Conservation (phyloP, 2,329 filamentous ascomycete genomes). For the Aphanocladium album region DNA sequence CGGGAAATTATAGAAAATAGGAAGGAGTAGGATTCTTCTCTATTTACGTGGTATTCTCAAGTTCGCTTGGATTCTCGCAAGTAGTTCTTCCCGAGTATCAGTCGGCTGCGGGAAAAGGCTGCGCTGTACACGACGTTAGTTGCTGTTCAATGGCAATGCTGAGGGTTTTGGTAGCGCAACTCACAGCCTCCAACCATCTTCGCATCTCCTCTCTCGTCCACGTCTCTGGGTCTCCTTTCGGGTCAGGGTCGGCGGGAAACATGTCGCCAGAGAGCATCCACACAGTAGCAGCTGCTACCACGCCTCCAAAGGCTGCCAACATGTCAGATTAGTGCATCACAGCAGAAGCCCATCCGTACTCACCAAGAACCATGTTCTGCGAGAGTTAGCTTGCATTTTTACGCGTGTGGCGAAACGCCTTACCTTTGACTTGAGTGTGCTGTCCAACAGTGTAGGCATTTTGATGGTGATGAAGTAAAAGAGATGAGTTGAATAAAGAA, state of each 20-base stretch:
- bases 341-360: conserved; percentile 9
- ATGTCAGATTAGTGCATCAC: conserved; percentile 18
- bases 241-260: conserved; percentile 70
- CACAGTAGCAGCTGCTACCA: conserved; percentile 78
- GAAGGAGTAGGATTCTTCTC: too few species aligned
- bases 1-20: too few species aligned
- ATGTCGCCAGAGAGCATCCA: conserved; percentile 81
- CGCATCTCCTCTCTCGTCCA: conserved; percentile 81
- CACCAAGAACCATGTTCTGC: conserved; percentile 68
- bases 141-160: not conserved
- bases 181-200: conserved; percentile 75
- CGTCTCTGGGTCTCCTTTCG: conserved; percentile 62
- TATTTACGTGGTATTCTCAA: conserved; percentile 37
- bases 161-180: conserved; percentile 27
- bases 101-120: conserved; percentile 40
- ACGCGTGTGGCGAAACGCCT: conserved; percentile 7
- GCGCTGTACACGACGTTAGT: conserved; percentile 28
- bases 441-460: conserved; percentile 67
- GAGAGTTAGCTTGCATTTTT: not conserved
- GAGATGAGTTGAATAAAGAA: not conserved
- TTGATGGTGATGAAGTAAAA: conserved; percentile 21
- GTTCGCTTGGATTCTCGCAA: conserved; percentile 43
- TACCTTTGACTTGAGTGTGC: conserved; percentile 66
- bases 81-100: conserved; percentile 41
- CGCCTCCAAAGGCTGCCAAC: conserved; percentile 66